Conservation (phyloP, 805 yeast species). For the Zygosaccharomyces lentus region DNA sequence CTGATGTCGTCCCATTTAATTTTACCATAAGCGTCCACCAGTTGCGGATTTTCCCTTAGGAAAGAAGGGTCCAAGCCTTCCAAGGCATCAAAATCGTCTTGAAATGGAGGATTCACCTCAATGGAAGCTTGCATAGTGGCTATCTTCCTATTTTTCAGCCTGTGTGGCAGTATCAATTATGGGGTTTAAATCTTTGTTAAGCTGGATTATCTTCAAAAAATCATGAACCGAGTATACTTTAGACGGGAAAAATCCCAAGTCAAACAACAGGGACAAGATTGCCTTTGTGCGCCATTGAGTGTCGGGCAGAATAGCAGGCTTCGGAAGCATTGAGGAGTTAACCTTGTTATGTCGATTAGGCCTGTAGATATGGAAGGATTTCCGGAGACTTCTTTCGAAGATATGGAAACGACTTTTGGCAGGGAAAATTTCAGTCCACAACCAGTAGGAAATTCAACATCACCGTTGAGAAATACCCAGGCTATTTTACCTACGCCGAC, state of each 20-base stretch:
- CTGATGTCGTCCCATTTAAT: conserved; percentile 35
- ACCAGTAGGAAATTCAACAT: conserved; percentile 6
- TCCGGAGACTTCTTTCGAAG: conserved; percentile 34
- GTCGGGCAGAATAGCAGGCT: background rate
- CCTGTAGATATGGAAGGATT: conserved; percentile 18
- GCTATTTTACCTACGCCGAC: conserved; percentile 20
- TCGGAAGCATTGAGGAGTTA: background rate
- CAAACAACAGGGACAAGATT: background rate
- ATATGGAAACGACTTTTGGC: conserved; percentile 29
- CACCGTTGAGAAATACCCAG: conserved; percentile 11
- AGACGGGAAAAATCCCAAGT: background rate
- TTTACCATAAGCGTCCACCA: conserved; percentile 21
- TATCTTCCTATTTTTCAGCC: no score
- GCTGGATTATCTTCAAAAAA: background rate
- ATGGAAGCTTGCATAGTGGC: background rate
- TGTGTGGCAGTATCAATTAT: no score
- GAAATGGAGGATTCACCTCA: background rate
- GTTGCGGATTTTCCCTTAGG: conserved; percentile 25
- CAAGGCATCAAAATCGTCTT: conserved; percentile 4
- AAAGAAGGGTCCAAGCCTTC: conserved; percentile 25
- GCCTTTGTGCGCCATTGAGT: background rate
- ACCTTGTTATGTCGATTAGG: conserved; percentile 20
- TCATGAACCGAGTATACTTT: background rate
- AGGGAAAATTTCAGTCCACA: conserved; percentile 2
- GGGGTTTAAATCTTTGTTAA: no score